These are phyloP conservation scores for Taxillus chinensis DNA, from an alignment of 164 flowering plant genomes.

Conservation along the genomic window DNA sequence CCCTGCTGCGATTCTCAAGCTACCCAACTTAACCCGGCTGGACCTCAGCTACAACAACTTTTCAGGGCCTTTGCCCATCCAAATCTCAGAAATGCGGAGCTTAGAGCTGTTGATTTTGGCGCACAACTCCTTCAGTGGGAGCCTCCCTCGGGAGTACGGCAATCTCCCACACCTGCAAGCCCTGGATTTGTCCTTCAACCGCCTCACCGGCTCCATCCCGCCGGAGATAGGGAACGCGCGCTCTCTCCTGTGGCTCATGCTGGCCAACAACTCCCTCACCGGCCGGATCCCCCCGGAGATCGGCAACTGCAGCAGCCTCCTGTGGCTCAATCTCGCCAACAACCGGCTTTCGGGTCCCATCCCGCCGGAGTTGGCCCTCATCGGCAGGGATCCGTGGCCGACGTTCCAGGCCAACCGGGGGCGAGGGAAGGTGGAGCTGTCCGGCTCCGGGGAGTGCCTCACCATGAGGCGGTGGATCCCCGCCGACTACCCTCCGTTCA, in stretches of 20 bases:
- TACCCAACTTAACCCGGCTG: constrained; percentile 38
- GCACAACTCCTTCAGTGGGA: constrained; percentile 45
- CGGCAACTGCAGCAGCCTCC: constrained; percentile 73
- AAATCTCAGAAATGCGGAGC: constrained; percentile 38
- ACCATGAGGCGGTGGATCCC: constrained; percentile 87
- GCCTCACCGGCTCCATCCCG: constrained; percentile 58
- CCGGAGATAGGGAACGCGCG: constrained; percentile 50
- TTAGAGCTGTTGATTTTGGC: constrained; percentile 58
- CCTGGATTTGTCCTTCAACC: constrained; percentile 73
- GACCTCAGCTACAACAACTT: constrained; percentile 80
- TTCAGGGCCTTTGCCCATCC: constrained; percentile 50
- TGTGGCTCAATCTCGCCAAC: constrained; percentile 83
- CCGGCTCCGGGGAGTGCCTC: constrained; percentile 75
- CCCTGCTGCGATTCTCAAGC: constrained; percentile 46
- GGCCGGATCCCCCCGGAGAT: constrained; percentile 73
- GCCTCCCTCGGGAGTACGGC: constrained; percentile 65
- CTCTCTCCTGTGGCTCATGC: constrained; percentile 86
- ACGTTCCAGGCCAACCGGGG: constrained; percentile 41
- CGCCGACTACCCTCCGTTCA: constrained; percentile 81
- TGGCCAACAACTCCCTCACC: constrained; percentile 50
- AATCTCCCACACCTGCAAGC: constrained; percentile 49
- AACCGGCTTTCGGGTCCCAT: constrained; percentile 53
- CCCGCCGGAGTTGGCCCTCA: constrained; percentile 47
- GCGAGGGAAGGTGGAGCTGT: constrained; percentile 10
- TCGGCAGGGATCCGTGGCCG: constrained; percentile 38